Evolutionary conservation across 805 yeast genomes (phyloP).

Genomic region (Candida railenensis): DNA sequence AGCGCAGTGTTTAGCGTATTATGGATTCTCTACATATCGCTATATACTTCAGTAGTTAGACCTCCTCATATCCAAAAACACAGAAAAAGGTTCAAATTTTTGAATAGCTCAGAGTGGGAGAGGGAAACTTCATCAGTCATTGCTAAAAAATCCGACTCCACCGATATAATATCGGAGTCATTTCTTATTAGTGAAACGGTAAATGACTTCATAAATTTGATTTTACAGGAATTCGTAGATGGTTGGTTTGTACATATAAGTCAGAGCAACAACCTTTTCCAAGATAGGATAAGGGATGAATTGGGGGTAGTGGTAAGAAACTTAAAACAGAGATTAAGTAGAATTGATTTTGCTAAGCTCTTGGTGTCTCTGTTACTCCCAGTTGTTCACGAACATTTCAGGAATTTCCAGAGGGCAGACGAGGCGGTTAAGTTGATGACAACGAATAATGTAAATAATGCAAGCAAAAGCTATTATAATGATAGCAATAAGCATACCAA

Average conservation of each 20-base stretch:
- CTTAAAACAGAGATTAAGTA: constrained; percentile 41
- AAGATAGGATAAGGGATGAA: constrained; percentile 42
- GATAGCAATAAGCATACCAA: not conserved
- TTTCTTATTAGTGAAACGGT: constrained; percentile 52
- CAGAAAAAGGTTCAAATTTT: not conserved
- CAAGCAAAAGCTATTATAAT: not conserved
- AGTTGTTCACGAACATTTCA: constrained; percentile 61
- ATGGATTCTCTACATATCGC: not conserved
- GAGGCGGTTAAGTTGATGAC: constrained; percentile 26
- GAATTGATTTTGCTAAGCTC: constrained; percentile 54
- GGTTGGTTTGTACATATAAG: constrained; percentile 57
- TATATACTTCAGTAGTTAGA: not conserved
- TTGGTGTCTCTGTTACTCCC: constrained; percentile 63
- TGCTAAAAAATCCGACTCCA: not conserved
- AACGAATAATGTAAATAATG: constrained; percentile 10
- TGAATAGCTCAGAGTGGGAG: not conserved
- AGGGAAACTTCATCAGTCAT: not conserved
- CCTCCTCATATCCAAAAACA: not conserved
- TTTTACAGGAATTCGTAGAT: constrained; percentile 52
- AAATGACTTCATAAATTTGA: constrained; percentile 46
- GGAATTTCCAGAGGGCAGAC: constrained; percentile 45
- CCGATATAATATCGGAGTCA: constrained; percentile 28
- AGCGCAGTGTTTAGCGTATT: not conserved
- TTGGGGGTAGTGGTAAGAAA: constrained; percentile 40
- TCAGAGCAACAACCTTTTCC: constrained; percentile 20